Conservation (phyloP, 306 rosid species). For the Myrica gale region DNA sequence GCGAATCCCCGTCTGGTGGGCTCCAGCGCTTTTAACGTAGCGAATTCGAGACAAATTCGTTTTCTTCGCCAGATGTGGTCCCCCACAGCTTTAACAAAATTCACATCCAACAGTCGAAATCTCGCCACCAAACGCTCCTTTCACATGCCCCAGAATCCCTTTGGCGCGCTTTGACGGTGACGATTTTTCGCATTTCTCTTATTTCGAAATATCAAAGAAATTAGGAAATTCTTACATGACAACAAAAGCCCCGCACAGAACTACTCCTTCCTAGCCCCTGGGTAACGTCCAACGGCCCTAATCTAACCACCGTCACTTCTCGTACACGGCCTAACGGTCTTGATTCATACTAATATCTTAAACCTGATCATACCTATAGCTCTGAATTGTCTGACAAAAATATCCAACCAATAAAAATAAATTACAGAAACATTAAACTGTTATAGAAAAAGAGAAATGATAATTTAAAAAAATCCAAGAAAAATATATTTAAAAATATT, state of each 20-base stretch:
- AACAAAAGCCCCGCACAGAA: background rate
- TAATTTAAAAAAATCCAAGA: too few species aligned
- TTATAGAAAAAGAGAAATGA: too few species aligned
- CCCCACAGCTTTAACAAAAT: background rate
- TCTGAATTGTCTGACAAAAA: too few species aligned
- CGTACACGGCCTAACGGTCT: background rate
- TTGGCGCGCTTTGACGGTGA: constrained; percentile 54
- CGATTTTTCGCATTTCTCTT: constrained; percentile 49
- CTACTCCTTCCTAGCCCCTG: background rate
- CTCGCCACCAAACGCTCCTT: constrained; percentile 2
- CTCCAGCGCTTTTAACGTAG: background rate
- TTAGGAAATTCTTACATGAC: background rate
- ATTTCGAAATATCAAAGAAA: background rate
- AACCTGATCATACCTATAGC: too few species aligned
- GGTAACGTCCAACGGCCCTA: background rate
- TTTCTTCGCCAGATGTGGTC: background rate
- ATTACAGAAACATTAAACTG: too few species aligned
- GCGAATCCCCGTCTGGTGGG: background rate
- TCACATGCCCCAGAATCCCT: constrained; percentile 12
- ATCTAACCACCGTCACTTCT: constrained; percentile 13
- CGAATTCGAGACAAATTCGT: background rate
- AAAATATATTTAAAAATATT: too few species aligned
- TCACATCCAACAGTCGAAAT: constrained; percentile 19
- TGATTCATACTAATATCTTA: background rate
- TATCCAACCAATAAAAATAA: too few species aligned